Evolutionary conservation across 140 eudicot species (phyloP), one percentile per base, ranked within the genome.

Genomic region (Ambrosia hybrid): DNA sequence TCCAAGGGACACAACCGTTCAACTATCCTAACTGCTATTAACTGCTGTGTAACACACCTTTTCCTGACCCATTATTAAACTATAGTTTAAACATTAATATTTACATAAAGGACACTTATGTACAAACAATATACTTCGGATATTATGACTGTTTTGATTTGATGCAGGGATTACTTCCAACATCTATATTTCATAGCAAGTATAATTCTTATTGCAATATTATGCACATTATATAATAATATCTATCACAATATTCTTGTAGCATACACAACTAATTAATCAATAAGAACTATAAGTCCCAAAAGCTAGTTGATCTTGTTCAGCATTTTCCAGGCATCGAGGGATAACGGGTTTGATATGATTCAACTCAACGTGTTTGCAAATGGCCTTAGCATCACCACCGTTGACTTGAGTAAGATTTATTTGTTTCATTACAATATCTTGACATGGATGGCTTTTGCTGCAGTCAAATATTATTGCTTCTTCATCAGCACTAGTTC

Each of bases 401-500:
- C 73, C 82, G 6, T 53, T 72, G 39, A 69, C 69, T 60, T 4
- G 68, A 13, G 65, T 77, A 49, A 92, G 36, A 57, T 81, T 72
- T n/a, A 92, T 79, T 53, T 92, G 78, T 51, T 80, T 76, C 73
- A 92, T 49, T 4, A 81, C 82, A 52, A 92, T 70, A 6, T 88
- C 96, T 70, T 83, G 72, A 58, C 98, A 92, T 26, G 95, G 95
- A 75, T 79, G 68, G 11, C n/a, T 85, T 67, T 85, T 48, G 63
- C 89, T 84, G 77, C 97, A 93, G 21, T 87, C 65, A 1, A 93
- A 84, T 6, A 9, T 74, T 26, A 90, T 65, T 1, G 98, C 96
- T 3, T 75, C 84, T 10, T 75, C 16, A 0, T 87, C 55, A 0
- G 88, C 84, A 64, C 97, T 93, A 5, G 96, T 90, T 58, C 98